These are phyloP conservation scores for Hysterangium stoloniferum DNA, from an alignment of 768 basidiomycete species.

Conservation along the genomic window DNA sequence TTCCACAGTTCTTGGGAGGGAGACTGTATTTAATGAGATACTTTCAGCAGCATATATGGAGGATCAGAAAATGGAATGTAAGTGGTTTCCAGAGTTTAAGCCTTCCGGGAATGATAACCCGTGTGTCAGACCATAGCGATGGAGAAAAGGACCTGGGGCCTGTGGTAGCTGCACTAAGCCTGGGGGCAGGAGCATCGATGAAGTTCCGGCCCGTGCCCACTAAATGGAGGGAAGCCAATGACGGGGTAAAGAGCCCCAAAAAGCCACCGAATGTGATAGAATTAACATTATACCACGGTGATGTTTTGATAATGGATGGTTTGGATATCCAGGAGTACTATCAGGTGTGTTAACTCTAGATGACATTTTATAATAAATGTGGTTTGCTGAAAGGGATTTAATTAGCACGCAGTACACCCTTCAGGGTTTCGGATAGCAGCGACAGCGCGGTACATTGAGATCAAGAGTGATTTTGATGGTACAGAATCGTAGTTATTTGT, in stretches of 20 bases:
- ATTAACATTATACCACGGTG: slow-evolving; percentile 43
- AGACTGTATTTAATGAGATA: slow-evolving; percentile 62
- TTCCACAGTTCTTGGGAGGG: slow-evolving; percentile 32
- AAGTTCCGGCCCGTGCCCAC: slow-evolving; percentile 51
- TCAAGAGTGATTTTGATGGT: neutral
- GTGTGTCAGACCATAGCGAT: slow-evolving; percentile 67
- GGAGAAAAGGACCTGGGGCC: slow-evolving; percentile 68
- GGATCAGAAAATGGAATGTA: slow-evolving; percentile 73
- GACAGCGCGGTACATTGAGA: slow-evolving; percentile 57
- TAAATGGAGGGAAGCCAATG: slow-evolving; percentile 26
- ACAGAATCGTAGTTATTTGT: neutral
- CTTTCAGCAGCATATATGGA: slow-evolving; percentile 82
- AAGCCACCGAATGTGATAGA: slow-evolving; percentile 21
- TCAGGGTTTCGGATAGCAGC: slow-evolving; percentile 73
- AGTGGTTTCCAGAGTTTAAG: too few relatives aligned
- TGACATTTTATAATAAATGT: slow-evolving; percentile 10
- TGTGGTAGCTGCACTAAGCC: slow-evolving; percentile 63
- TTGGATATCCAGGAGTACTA: slow-evolving; percentile 57
- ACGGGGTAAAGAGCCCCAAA: slow-evolving; percentile 18
- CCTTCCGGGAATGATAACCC: too few relatives aligned
- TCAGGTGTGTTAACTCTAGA: slow-evolving; percentile 30
- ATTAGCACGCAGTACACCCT: slow-evolving; percentile 64
- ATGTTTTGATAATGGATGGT: slow-evolving; percentile 74
- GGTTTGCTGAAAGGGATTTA: slow-evolving; percentile 14
- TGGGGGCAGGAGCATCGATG: slow-evolving; percentile 74